phyloP scores from a whole-genome alignment of 495 filamentous ascomycete species.

The Neurospora sublineolata region DNA sequence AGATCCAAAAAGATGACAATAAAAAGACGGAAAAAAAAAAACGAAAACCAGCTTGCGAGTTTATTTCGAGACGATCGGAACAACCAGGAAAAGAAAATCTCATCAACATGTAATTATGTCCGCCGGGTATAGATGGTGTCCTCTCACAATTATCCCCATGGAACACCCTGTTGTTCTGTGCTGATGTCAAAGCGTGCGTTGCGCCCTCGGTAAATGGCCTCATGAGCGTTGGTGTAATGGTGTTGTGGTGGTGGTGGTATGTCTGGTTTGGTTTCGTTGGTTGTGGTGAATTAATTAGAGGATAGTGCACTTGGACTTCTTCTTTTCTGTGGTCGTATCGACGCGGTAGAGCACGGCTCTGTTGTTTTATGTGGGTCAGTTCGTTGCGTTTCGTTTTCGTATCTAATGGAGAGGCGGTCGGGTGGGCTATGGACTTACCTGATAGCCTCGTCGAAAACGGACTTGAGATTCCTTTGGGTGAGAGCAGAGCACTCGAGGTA shows the following conservation, averaged over 20 bases:
- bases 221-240: background rate
- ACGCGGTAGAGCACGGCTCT: constrained; percentile 79
- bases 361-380: constrained; percentile 1
- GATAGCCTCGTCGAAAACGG: constrained; percentile 96
- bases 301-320: constrained; percentile 61
- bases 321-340: constrained; percentile 50
- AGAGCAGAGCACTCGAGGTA: constrained; percentile 98
- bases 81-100: constrained; percentile 2
- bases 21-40: constrained; percentile 7
- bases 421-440: constrained; percentile 41
- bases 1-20: constrained; percentile 10
- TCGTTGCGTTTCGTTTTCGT: constrained; percentile 3
- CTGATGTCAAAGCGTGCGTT: background rate
- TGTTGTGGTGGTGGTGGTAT: background rate
- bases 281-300: constrained; percentile 36
- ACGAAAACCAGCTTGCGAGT: background rate
- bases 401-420: background rate
- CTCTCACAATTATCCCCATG: background rate
- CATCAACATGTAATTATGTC: constrained; percentile 4
- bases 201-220: background rate
- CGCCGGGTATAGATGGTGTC: constrained; percentile 17
- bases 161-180: background rate
- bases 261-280: background rate
- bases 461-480: constrained; percentile 91
- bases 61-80: background rate